A percentile compares a stretch with the other conserved stretches of the same genome.
Evolutionary conservation across 768 basidiomycete species (phyloP).

Genomic region (Boletus subcaerulescens): DNA sequence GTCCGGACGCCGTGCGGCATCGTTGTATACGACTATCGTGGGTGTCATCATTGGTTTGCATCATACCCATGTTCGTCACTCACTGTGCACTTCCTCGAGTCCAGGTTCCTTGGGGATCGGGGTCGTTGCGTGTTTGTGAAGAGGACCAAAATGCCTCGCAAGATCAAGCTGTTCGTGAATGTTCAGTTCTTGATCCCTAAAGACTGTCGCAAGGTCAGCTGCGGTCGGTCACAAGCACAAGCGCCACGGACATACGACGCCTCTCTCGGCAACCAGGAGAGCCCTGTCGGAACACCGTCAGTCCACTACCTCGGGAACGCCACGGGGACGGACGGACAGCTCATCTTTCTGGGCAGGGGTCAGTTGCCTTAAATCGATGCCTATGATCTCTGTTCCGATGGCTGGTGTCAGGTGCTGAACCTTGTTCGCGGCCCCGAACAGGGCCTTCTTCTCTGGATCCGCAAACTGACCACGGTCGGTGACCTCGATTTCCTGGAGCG

Average conservation of each 20-base stretch:
- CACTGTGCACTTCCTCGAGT: constrained; percentile 73
- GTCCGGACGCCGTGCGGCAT: constrained; percentile 60
- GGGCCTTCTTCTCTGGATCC: constrained; percentile 63
- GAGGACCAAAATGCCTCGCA: constrained; percentile 65
- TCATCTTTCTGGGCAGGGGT: constrained; percentile 73
- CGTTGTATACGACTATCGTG: constrained; percentile 64
- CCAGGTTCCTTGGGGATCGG: constrained; percentile 68
- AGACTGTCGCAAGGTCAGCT: constrained; percentile 42
- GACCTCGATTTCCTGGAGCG: constrained; percentile 55
- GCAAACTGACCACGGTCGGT: constrained; percentile 66
- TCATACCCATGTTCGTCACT: constrained; percentile 13
- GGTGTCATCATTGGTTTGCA: constrained; percentile 1
- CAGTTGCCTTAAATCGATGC: constrained; percentile 71
- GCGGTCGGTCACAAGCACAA: no score
- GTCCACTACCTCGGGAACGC: background rate
- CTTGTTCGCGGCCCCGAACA: constrained; percentile 63
- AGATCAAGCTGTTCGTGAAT: constrained; percentile 71
- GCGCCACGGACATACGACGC: constrained; percentile 61
- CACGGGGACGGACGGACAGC: constrained; percentile 44
- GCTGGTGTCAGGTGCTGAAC: constrained; percentile 66
- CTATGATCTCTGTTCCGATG: constrained; percentile 73
- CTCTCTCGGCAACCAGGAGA: constrained; percentile 69
- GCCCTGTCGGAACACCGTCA: constrained; percentile 42
- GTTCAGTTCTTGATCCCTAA: constrained; percentile 69
- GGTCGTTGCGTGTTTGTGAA: constrained; percentile 83